Conservation (phyloP, 2,329 filamentous ascomycete species). For the Hypoxylon sp. region DNA sequence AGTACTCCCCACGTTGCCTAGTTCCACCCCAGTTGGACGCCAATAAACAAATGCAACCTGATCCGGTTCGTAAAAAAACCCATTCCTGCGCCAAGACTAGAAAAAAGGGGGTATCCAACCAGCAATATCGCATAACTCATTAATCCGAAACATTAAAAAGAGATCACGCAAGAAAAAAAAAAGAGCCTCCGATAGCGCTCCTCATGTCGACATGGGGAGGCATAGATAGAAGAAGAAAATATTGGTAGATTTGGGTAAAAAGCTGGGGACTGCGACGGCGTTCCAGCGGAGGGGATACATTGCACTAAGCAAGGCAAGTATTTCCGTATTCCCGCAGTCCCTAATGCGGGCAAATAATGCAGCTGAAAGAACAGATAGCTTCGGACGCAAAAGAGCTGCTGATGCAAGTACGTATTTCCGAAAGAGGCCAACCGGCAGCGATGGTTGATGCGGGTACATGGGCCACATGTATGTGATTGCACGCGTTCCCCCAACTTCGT, state of each 20-base stretch:
- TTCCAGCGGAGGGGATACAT: conserved; percentile 2
- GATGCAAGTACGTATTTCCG: conserved; percentile 13
- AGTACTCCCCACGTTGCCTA: conserved; percentile 23
- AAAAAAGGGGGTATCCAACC: conserved; percentile 30
- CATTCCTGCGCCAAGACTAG: conserved; percentile 23
- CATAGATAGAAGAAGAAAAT: conserved; percentile 1
- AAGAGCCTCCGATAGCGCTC: conserved; percentile 10
- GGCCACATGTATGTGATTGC: conserved; percentile 24
- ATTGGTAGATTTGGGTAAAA: too few species aligned
- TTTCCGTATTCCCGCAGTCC: conserved; percentile 7
- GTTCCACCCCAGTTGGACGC: conserved; percentile 28
- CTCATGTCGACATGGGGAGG: neutral
- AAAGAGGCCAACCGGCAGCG: conserved; percentile 13
- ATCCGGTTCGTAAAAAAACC: conserved; percentile 13
- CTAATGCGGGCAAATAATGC: neutral
- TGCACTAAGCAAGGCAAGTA: conserved; percentile 12
- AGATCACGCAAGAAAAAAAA: conserved; percentile 7
- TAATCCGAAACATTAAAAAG: conserved; percentile 23
- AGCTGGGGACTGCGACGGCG: conserved; percentile 2
- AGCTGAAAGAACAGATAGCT: neutral
- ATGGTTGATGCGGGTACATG: neutral
- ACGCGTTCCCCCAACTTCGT: conserved; percentile 14
- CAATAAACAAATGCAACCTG: conserved; percentile 30
- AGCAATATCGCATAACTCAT: conserved; percentile 15
- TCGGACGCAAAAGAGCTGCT: conserved; percentile 5